phyloP scores from a whole-genome alignment of 805 yeast species.

The Candida palmyrensis region DNA sequence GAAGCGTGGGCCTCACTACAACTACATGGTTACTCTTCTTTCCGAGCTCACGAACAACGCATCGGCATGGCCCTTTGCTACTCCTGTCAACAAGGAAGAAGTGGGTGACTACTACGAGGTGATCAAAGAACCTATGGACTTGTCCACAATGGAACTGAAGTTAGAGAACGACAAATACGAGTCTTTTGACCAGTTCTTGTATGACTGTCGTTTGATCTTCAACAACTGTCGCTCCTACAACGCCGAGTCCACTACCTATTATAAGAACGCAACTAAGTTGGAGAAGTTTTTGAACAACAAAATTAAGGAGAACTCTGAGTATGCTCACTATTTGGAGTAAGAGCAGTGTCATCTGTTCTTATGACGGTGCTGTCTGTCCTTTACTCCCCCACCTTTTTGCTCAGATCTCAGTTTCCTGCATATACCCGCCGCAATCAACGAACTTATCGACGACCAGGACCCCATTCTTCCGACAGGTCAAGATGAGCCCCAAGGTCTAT shows the following conservation, averaged over 20 bases:
- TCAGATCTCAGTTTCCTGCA: no score
- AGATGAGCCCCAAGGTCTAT: slow-evolving; percentile 25
- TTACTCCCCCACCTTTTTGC: no score
- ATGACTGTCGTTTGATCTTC: slow-evolving; percentile 81
- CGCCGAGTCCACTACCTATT: slow-evolving; percentile 91
- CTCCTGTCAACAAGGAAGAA: slow-evolving; percentile 88
- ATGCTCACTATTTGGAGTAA: slow-evolving; percentile 74
- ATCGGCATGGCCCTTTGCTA: slow-evolving; percentile 96
- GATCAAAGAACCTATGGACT: slow-evolving; percentile 96
- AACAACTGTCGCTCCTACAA: slow-evolving; percentile 91
- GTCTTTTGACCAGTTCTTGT: slow-evolving; percentile 83
- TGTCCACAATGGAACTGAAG: slow-evolving; percentile 91
- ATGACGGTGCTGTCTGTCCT: no score
- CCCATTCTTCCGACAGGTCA: no score
- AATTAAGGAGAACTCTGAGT: slow-evolving; percentile 88
- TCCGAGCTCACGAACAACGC: slow-evolving; percentile 92
- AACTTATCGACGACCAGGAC: background rate
- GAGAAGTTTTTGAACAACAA: slow-evolving; percentile 84
- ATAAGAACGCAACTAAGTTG: slow-evolving; percentile 87
- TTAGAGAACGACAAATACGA: slow-evolving; percentile 89
- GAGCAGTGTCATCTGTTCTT: no score
- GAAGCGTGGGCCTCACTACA: slow-evolving; percentile 89
- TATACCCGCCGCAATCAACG: background rate
- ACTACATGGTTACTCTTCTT: slow-evolving; percentile 82
- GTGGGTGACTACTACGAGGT: slow-evolving; percentile 96